These are phyloP conservation scores for Helminthosporium solani DNA, from an alignment of 2,329 filamentous ascomycete genomes.

Conservation along the genomic window DNA sequence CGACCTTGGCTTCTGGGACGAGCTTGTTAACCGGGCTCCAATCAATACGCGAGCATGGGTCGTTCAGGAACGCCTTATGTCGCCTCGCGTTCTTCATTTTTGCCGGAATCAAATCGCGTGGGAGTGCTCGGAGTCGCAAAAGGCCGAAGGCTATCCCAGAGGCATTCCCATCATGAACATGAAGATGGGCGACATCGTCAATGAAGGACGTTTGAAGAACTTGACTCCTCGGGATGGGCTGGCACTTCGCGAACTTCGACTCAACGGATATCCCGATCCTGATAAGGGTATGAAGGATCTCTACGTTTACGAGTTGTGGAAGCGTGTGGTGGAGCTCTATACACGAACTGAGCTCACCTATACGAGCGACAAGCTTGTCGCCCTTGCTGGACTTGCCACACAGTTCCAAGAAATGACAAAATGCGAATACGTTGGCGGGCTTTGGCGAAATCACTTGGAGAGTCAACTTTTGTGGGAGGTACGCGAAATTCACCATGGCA, in stretches of 20 bases:
- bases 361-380: conserved; percentile 15
- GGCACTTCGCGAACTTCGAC: neutral
- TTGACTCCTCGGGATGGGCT: conserved; percentile 1
- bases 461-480: conserved; percentile 21
- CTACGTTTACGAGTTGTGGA: conserved; percentile 11
- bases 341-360: conserved; percentile 12
- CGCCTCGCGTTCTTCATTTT: conserved; percentile 17
- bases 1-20: conserved; percentile 11
- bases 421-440: conserved; percentile 12
- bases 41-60: conserved; percentile 20
- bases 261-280: conserved; percentile 1
- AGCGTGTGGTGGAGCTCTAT: conserved; percentile 16
- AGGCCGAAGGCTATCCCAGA: conserved; percentile 9
- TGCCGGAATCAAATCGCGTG: conserved; percentile 15
- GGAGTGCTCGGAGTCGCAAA: conserved; percentile 15
- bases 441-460: conserved; percentile 14
- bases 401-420: conserved; percentile 4
- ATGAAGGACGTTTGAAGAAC: conserved; percentile 8
- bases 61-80: conserved; percentile 18
- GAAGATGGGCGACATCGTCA: neutral
- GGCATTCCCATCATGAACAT: conserved; percentile 6
- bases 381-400: conserved; percentile 17
- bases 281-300: conserved; percentile 3
- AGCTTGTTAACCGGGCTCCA: conserved; percentile 11
- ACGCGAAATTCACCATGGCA: too few species aligned